Evolutionary conservation across 2,329 filamentous ascomycete genomes (phyloP).

Genomic region (Hansfordia pulvinata): DNA sequence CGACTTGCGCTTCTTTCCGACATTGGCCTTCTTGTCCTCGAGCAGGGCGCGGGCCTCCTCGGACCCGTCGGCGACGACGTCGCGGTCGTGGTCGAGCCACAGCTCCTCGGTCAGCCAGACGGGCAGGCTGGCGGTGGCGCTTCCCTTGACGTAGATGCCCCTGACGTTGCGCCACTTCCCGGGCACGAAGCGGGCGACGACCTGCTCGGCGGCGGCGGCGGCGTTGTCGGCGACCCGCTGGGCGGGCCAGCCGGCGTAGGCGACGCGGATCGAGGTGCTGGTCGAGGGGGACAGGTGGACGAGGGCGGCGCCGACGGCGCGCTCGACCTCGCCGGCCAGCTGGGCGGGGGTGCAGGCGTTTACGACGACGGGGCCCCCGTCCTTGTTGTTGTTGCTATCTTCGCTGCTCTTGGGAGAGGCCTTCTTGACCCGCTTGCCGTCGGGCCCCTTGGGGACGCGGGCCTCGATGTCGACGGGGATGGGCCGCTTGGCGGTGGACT

Average conservation of each 20-base stretch:
- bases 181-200: constrained; percentile 70
- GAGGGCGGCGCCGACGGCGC: constrained; percentile 62
- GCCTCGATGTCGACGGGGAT: constrained; percentile 64
- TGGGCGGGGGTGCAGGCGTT: constrained; percentile 44
- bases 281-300: constrained; percentile 68
- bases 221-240: constrained; percentile 74
- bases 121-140: constrained; percentile 77
- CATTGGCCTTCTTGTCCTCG: constrained; percentile 35
- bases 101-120: constrained; percentile 88
- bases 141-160: constrained; percentile 80
- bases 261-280: constrained; percentile 71
- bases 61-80: constrained; percentile 47
- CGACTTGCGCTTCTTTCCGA: constrained; percentile 52
- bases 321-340: constrained; percentile 70
- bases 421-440: constrained; percentile 40
- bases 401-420: constrained; percentile 34
- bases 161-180: constrained; percentile 81
- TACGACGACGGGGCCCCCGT: constrained; percentile 16
- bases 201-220: constrained; percentile 50
- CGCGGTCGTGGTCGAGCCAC: constrained; percentile 67
- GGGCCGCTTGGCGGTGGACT: constrained; percentile 68
- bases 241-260: constrained; percentile 58
- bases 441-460: constrained; percentile 45
- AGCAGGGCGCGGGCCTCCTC: constrained; percentile 31
- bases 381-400: constrained; percentile 22